These are phyloP conservation scores for Fusarium siculi DNA, from an alignment of 2,329 filamentous ascomycete species.

Conservation along the genomic window DNA sequence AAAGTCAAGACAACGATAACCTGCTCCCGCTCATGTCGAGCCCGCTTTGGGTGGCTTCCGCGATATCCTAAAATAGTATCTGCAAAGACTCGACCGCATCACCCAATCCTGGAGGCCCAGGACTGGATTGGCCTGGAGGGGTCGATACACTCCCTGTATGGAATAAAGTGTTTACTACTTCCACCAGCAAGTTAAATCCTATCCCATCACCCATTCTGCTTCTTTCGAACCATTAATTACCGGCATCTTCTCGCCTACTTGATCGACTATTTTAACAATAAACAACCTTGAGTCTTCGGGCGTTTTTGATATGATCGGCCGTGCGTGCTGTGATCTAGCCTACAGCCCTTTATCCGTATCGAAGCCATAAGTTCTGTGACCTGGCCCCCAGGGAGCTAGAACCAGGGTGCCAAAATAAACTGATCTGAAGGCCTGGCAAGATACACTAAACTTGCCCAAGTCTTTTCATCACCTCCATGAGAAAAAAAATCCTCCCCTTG, in stretches of 20 bases:
- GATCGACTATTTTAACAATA: not conserved
- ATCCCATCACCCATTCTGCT: not conserved
- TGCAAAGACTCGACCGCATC: slow-evolving; percentile 32
- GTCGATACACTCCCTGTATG: slow-evolving; percentile 23
- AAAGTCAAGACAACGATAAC: not conserved
- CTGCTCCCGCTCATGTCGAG: not conserved
- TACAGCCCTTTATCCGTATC: not conserved
- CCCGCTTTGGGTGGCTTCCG: slow-evolving; percentile 35
- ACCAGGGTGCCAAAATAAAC: not conserved
- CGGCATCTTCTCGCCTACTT: not conserved
- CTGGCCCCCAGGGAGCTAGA: not conserved
- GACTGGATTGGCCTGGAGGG: slow-evolving; percentile 30
- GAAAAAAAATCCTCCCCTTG: not conserved
- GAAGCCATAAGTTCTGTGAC: slow-evolving; percentile 13
- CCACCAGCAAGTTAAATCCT: not conserved
- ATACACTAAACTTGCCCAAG: not conserved
- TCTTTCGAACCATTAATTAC: not conserved
- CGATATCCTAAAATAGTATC: slow-evolving; percentile 40
- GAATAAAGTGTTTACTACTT: slow-evolving; percentile 8
- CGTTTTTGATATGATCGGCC: not conserved
- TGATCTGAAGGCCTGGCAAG: not conserved
- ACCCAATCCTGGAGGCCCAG: slow-evolving; percentile 35
- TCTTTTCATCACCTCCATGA: not conserved
- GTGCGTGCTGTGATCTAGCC: slow-evolving; percentile 1
- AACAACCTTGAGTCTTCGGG: not conserved